Evolutionary conservation across 768 basidiomycete genomes (phyloP).

Genomic region (Pleurotus eryngii): DNA sequence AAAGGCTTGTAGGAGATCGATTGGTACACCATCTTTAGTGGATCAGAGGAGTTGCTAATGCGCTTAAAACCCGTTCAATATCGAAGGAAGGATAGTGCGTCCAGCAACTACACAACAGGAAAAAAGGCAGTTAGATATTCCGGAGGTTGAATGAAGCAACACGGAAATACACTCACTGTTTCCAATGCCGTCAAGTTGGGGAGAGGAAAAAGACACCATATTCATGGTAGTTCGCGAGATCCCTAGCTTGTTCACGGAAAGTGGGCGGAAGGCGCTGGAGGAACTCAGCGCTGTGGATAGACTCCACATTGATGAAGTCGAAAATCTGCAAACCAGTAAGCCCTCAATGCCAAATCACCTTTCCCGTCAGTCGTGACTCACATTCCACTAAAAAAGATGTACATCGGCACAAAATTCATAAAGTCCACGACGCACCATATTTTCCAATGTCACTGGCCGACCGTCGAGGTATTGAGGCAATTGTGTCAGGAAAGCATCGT

Average conservation of each 20-base stretch:
- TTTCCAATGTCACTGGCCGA: constrained; percentile 46
- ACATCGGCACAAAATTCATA: neutral
- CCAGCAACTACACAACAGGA: constrained; percentile 51
- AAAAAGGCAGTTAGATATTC: neutral
- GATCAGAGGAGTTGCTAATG: constrained; percentile 47
- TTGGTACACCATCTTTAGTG: constrained; percentile 55
- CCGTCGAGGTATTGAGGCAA: constrained; percentile 54
- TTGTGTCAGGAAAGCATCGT: constrained; percentile 43
- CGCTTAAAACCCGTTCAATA: constrained; percentile 54
- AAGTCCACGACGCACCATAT: constrained; percentile 45
- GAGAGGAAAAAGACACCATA: constrained; percentile 60
- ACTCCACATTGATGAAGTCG: constrained; percentile 73
- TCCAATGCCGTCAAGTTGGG: constrained; percentile 52
- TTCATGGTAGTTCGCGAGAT: constrained; percentile 72
- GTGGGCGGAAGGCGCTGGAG: constrained; percentile 39
- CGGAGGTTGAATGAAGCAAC: neutral
- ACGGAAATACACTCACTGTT: constrained; percentile 41
- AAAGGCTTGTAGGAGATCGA: constrained; percentile 78
- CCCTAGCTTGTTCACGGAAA: constrained; percentile 51
- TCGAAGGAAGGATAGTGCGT: constrained; percentile 57
- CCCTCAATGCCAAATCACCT: neutral
- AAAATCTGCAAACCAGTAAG: constrained; percentile 41
- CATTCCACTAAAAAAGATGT: constrained; percentile 31
- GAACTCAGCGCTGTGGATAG: constrained; percentile 62
- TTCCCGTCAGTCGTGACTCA: constrained; percentile 15